Evolutionary conservation across 306 rosid genomes (phyloP), one percentile per base, ranked within the genome.

Genomic region (Cucumis hystrix): DNA sequence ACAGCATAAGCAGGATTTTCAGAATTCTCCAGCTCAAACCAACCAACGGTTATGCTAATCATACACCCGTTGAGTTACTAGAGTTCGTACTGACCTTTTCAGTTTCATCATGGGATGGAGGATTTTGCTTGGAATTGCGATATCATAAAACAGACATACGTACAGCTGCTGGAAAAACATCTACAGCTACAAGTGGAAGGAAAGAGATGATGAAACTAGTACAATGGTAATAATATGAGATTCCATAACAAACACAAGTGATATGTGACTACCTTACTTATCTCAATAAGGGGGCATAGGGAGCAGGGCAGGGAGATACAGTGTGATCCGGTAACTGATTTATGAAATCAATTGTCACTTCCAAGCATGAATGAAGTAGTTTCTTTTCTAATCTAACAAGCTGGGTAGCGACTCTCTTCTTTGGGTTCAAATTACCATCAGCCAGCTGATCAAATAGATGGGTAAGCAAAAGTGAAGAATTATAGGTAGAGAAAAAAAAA

Each of bases 241-340:
- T 43, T 30, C 28, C 49, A 49, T 21, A 45, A 71, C 45, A 41
- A 16, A 69, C 47, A 30, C 57, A 41, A 35, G 54, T 40, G 17
- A 6, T 41, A 7, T 14, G 23, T 37, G 33, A 52, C 57, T 20
- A 58, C 39, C 81, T 85, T 84, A 90, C 66, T 84, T 83, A 92
- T 87, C 85, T 90, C 83, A 92, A 85, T 12, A 63, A 84, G 59
- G 99, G 99, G 77, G 93, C 90, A 79, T 89, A 87, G 61, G 93
- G 97, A 62, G 97, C 89, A 18, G 97, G 97, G 88, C 97, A 95
- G 41, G 97, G 96, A 68, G 93, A 87, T 77, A 90, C 78, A 75
- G 88, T 90, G 79, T 82, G 72, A 85, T 89, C 97, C 41, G 99
- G 99, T 79, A 95, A 80, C 86, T 87, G 89, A 81, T 81, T 61